Evolutionary conservation across 805 yeast genomes (phyloP).

Genomic region (Blastobotrys mokoenaii): DNA sequence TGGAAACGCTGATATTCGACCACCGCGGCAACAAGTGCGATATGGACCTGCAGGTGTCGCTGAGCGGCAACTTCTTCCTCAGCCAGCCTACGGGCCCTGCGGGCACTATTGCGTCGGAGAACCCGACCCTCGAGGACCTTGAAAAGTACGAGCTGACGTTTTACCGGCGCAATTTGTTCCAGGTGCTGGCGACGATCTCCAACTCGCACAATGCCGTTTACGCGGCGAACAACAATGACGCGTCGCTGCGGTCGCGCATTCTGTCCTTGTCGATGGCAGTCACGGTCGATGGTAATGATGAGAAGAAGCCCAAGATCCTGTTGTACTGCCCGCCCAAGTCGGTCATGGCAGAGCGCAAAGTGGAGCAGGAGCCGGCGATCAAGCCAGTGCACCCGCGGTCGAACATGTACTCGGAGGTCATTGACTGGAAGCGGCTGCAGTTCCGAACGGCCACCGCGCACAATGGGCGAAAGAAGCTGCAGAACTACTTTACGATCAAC

Average conservation of each 20-base stretch:
- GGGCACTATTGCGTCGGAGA: not conserved
- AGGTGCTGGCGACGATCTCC: conserved; percentile 19
- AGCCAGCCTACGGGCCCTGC: conserved; percentile 11
- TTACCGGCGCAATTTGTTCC: conserved; percentile 23
- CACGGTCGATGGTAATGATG: conserved; percentile 16
- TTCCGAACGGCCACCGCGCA: conserved; percentile 28
- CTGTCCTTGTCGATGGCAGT: conserved; percentile 20
- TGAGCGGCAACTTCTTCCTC: conserved; percentile 19
- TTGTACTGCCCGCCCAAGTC: conserved; percentile 20
- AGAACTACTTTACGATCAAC: conserved; percentile 17
- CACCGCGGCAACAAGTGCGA: conserved; percentile 15
- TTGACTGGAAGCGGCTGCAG: conserved; percentile 27
- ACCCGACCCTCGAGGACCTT: conserved; percentile 2
- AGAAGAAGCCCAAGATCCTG: conserved; percentile 15
- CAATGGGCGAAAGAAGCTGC: conserved; percentile 24
- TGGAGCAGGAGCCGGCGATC: conserved; percentile 17
- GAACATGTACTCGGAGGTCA: conserved; percentile 21
- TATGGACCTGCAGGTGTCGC: conserved; percentile 12
- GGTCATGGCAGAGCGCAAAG: conserved; percentile 4
- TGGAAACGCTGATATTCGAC: conserved; percentile 16
- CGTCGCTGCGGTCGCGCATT: conserved; percentile 15
- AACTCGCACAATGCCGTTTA: conserved; percentile 22
- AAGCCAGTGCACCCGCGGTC: conserved; percentile 19
- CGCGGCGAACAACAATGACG: conserved; percentile 18
- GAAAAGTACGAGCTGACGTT: conserved; percentile 20